Base-by-base conservation (phyloP, 2,329 filamentous ascomycete genomes). In the Fusarium tuaranense region DNA sequence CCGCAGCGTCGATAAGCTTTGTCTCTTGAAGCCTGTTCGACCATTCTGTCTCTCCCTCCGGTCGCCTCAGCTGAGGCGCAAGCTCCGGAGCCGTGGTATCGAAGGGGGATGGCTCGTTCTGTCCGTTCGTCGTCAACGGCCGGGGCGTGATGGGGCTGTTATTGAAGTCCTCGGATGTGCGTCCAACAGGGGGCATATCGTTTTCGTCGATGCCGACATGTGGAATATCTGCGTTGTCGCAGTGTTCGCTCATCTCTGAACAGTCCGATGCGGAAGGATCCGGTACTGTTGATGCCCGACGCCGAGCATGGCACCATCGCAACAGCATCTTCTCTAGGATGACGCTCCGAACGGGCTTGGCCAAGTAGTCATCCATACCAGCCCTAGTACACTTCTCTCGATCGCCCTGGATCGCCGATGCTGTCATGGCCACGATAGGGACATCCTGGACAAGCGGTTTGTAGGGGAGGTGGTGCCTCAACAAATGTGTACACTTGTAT, bases 351-450 rank as follows among this genome's bases (percentile, higher is more conserved):
- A 95, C 93, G 2, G 93, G 93, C 78, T 94, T 94, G n/a, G 91
- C 86, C 12, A 94, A 84, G 77, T 94, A 93, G 78, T 94, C 92
- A 74, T 95, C 92, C 93, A 95, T 95, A 36, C 93, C 93, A 10
- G 92, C 92, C 70, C 87, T 88, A 69, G 89, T 88, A 79, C 93
- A 95, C 79, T 94, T 94, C 79, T 95, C 93, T 59, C 88, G 87
- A 77, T 95, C 93, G 6, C 93, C 93, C 79, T 94, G 92, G 46
- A 95, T 94, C 1, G 93, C 93, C 5, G 91, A 93, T 6, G 93
- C 93, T 0, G 93, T 95, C 92, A 95, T 94, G n/a, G 93, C 93
- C 41, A 95, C 91, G 61, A 95, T 94, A 0, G 93, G 93, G 7
- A 94, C 91, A 51, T 91, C 86, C 65, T 87, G 86, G 5, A 90